Base-by-base conservation (phyloP, 768 basidiomycete species). In the Mycena polygramma region DNA sequence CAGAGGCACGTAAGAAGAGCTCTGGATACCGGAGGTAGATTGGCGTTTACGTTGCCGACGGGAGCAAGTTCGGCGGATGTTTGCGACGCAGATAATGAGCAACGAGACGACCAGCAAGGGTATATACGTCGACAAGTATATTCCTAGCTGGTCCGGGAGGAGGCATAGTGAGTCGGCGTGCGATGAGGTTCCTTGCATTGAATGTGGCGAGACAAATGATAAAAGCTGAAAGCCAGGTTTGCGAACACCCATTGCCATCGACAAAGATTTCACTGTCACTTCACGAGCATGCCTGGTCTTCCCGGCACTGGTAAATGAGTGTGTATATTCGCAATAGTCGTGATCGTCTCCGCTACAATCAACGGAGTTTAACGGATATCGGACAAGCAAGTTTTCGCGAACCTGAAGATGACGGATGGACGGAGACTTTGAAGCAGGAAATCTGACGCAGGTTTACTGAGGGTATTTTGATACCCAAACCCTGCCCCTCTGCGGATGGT, bases 191-290 rank as follows among this genome's bases (percentile, higher is more conserved):
- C 76, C 77, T 24, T 72, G 68, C 4, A 73, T 73, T 59, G 77
- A 49, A 74, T 63, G 73, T 11, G 73, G 80, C 26, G 85, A 85
- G 54, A 83, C 84, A 26, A 99, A 87, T 2, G 96, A 94, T 52
- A 99, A 86, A 22, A 99, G 87, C 74, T 97, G 95, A 81, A 96
- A 96, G 49, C 96, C 97, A 8, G 97, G 96, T 36, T 85, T 84
- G 52, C 86, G 86, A 61, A 99, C 88, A 39, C 94, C 94, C 90
- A 95, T 94, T 5, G 92, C 93, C 86, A 96, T 94, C 15, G 95
- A 95, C 75, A 98, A 85, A 2, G 95, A 92, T 79, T 96, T 98
- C 76, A 98, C 88, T 0, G 95, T 94, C 22, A 97, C 86, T 81
- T 99, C 97, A 59, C 85, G 87, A 15, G 89, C 82, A 43, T 79